These are phyloP conservation scores for Metschnikowia peoriensis DNA, from an alignment of 805 yeast genomes.

Conservation along the genomic window DNA sequence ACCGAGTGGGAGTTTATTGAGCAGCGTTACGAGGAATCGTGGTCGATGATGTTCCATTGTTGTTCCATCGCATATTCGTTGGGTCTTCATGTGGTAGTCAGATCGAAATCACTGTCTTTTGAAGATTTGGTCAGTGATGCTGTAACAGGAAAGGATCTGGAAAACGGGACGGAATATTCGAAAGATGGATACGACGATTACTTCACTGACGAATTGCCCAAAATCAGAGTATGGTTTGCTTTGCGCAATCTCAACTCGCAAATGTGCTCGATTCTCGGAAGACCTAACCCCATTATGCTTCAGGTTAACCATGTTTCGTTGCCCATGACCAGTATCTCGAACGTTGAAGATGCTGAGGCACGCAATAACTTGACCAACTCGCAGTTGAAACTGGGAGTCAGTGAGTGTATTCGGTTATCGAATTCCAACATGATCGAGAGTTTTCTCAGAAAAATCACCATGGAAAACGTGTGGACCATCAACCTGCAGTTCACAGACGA, in stretches of 20 bases:
- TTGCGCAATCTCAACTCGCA: constrained; percentile 48
- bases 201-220: constrained; percentile 23
- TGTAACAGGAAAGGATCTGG: background rate
- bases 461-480: constrained; percentile 39
- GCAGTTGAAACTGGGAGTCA: constrained; percentile 45
- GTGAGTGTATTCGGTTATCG: constrained; percentile 48
- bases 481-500: constrained; percentile 44
- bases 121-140: background rate
- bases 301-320: constrained; percentile 33
- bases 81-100: constrained; percentile 48
- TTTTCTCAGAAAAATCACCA: constrained; percentile 45
- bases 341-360: constrained; percentile 5
- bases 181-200: constrained; percentile 20
- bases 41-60: constrained; percentile 50
- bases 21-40: constrained; percentile 49
- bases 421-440: constrained; percentile 52
- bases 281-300: constrained; percentile 51
- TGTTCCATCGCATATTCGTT: constrained; percentile 51
- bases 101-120: constrained; percentile 5
- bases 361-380: constrained; percentile 23
- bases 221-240: constrained; percentile 51
- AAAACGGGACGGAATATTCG: background rate
- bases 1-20: constrained; percentile 50
- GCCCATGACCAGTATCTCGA: constrained; percentile 20
- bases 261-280: constrained; percentile 49